Evolutionary conservation across 176 grass and related monocot species (phyloP).

Genomic region (Tillandsia fasciculata): DNA sequence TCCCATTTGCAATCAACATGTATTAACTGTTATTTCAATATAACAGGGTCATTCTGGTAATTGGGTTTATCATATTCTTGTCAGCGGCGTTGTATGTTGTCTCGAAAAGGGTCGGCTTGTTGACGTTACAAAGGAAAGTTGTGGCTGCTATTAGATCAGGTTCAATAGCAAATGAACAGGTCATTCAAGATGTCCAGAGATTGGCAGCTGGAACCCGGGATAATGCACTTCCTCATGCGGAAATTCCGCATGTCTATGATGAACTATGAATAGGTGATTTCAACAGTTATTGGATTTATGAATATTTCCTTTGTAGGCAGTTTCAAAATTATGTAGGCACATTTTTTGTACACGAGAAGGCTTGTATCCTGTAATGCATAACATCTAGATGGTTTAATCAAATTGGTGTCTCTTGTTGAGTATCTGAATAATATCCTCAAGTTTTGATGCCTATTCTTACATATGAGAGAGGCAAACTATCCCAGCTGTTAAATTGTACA

Average conservation of each 20-base stretch:
- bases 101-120: constrained; percentile 49
- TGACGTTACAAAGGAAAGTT: constrained; percentile 77
- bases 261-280: constrained; percentile 40
- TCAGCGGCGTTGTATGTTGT: constrained; percentile 47
- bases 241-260: constrained; percentile 31
- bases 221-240: constrained; percentile 1
- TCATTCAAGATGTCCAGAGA: constrained; percentile 25
- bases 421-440: too few relatives aligned
- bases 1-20: background rate
- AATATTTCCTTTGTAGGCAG: background rate
- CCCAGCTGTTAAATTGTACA: too few relatives aligned
- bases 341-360: too few relatives aligned
- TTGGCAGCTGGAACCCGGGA: constrained; percentile 12
- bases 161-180: constrained; percentile 29
- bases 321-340: background rate
- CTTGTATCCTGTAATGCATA: too few relatives aligned
- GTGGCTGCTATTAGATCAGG: background rate
- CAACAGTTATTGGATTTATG: background rate
- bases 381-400: too few relatives aligned
- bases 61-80: constrained; percentile 57
- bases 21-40: constrained; percentile 12
- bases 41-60: constrained; percentile 51
- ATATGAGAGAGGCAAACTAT: too few relatives aligned
- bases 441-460: too few relatives aligned
- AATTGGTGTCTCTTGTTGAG: too few relatives aligned